Percentiles rank a stretch among this genome's conserved stretches.
Evolutionary conservation across 2,329 filamentous ascomycete genomes (phyloP).

Genomic region (Fusarium ramigenum): DNA sequence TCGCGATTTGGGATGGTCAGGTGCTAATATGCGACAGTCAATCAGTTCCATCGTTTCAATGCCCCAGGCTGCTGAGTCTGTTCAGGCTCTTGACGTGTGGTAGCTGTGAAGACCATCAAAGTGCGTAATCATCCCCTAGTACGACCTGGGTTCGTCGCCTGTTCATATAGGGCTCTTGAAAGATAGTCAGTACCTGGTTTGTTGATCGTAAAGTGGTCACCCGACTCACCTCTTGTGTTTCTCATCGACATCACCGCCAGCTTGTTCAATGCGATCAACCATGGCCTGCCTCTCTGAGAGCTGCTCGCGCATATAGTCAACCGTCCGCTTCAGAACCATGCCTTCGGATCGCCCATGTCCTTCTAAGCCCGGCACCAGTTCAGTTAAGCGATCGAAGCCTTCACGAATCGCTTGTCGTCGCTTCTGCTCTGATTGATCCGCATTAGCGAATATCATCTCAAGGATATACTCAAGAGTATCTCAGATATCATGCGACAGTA

Average conservation of each 20-base stretch:
- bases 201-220: not conserved
- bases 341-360: slow-evolving; percentile 88
- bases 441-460: slow-evolving; percentile 9
- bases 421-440: slow-evolving; percentile 52
- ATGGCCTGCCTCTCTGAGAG: slow-evolving; percentile 67
- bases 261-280: slow-evolving; percentile 66
- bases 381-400: slow-evolving; percentile 83
- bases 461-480: not conserved
- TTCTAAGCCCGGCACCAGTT: slow-evolving; percentile 81
- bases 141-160: slow-evolving; percentile 22
- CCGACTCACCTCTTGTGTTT: slow-evolving; percentile 54
- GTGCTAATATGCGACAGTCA: not conserved
- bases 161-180: slow-evolving; percentile 36
- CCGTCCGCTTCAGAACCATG: slow-evolving; percentile 77
- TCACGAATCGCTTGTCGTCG: slow-evolving; percentile 74
- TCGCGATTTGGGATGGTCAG: not conserved
- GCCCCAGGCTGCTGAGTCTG: not conserved
- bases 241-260: slow-evolving; percentile 65
- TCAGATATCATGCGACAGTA: not conserved
- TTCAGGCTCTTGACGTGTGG: not conserved
- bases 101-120: not conserved
- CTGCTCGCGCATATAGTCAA: slow-evolving; percentile 71
- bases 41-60: not conserved
- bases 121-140: slow-evolving; percentile 21
- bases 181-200: slow-evolving; percentile 11